A percentile compares a stretch with the other conserved stretches of the same genome.
Evolutionary conservation across 1,139 yeast species (phyloP).

Genomic region (Sugiyamaella xylanicola): DNA sequence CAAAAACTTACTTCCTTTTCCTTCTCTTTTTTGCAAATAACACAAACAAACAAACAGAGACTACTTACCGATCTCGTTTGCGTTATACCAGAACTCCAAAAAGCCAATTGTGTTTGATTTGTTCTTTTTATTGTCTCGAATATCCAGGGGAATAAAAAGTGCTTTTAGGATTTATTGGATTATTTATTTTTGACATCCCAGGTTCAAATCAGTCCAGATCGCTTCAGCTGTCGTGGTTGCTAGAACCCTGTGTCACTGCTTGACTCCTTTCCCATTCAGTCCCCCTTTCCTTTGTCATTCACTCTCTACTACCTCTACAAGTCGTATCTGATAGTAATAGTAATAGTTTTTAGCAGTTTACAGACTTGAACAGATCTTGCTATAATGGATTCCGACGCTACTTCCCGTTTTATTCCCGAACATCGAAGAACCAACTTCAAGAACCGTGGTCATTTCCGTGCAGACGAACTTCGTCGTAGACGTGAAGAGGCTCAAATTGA

Average conservation of each 20-base stretch:
- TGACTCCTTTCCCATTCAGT: too few relatives aligned
- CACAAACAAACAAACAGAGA: not conserved
- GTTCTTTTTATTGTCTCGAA: not conserved
- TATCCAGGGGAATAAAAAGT: not conserved
- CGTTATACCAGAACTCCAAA: not conserved
- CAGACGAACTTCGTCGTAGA: constrained; percentile 96
- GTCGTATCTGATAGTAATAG: not conserved
- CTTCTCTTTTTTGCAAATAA: not conserved
- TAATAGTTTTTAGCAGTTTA: not conserved
- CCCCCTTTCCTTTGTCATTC: too few relatives aligned
- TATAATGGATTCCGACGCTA: constrained; percentile 73
- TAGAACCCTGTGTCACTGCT: too few relatives aligned
- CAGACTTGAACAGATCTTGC: not conserved
- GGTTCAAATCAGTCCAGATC: too few relatives aligned
- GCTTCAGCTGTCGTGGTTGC: too few relatives aligned
- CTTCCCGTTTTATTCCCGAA: constrained; percentile 90
- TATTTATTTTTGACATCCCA: too few relatives aligned
- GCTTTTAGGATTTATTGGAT: too few relatives aligned
- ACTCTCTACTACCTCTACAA: too few relatives aligned
- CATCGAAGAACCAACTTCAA: constrained; percentile 96
- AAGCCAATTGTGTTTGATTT: not conserved
- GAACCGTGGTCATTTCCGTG: constrained; percentile 90
- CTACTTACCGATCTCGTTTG: not conserved
- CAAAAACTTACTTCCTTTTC: not conserved
- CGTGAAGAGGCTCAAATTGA: constrained; percentile 98